phyloP scores from a whole-genome alignment of 176 grass and related monocot species.

The bread wheat (Triticum aestivum) region IWGSC_CS_RefSeq_v2.1 NC_057804.1:385495139-385495638 shows the following conservation, averaged over 20 bases:
- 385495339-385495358: not conserved
- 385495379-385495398: not conserved
- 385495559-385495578: too few relatives aligned
- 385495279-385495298: not conserved
- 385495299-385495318: slow-evolving; percentile 21
- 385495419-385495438: not conserved
- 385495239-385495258: slow-evolving; percentile 75
- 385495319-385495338: slow-evolving; percentile 7
- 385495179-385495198: not conserved
- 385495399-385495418: too few relatives aligned
- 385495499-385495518: too few relatives aligned
- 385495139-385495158: not conserved
- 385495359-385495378: not conserved
- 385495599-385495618: too few relatives aligned
- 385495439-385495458: not conserved
- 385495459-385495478: not conserved
- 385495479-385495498: not conserved
- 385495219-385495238: slow-evolving; percentile 61
- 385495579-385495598: too few relatives aligned
- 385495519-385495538: not conserved
- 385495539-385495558: not conserved
- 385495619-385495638: too few relatives aligned
- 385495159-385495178: not conserved
- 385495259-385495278: slow-evolving; percentile 60
- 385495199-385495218: slow-evolving; percentile 54